Evolutionary conservation across 305 asterid genomes (phyloP).

Genomic region (Fraxinus greggii): DNA sequence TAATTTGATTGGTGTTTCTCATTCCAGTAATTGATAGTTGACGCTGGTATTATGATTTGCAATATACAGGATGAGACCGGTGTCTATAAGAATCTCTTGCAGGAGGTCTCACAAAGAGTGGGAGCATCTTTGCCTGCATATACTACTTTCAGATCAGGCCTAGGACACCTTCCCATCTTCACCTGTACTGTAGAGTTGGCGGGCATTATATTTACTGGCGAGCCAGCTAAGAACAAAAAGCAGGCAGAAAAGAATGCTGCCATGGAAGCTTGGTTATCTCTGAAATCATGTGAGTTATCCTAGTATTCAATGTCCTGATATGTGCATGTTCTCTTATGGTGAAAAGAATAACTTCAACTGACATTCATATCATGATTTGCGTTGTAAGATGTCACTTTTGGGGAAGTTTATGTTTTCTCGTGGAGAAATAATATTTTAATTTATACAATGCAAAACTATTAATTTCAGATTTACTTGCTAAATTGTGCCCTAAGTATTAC

Average conservation of each 20-base stretch:
- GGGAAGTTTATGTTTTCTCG: not conserved
- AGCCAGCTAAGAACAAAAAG: conserved; percentile 55
- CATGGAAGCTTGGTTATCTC: conserved; percentile 60
- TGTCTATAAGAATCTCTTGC: conserved; percentile 54
- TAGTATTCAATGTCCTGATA: conserved; percentile 17
- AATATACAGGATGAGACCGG: conserved; percentile 56
- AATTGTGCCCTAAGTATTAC: not conserved
- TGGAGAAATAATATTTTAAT: not conserved
- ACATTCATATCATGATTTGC: not conserved
- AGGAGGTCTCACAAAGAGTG: conserved; percentile 61
- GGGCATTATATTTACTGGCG: conserved; percentile 50
- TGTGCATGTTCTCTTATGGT: conserved; percentile 3
- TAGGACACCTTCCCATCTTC: conserved; percentile 54
- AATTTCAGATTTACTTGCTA: not conserved
- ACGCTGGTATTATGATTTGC: not conserved
- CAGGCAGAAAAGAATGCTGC: conserved; percentile 65
- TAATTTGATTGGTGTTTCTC: not conserved
- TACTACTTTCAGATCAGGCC: conserved; percentile 48
- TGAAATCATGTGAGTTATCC: conserved; percentile 42
- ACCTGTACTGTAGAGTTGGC: conserved; percentile 55
- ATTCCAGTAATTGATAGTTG: not conserved
- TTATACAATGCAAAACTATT: not conserved
- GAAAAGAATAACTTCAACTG: conserved; percentile 2
- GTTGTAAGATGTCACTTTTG: not conserved
- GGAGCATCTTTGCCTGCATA: conserved; percentile 53